Evolutionary conservation across 352 stramenopile genomes (phyloP), one percentile per base, ranked within the genome.

Genomic region (Phytophthora tentaculata): DNA sequence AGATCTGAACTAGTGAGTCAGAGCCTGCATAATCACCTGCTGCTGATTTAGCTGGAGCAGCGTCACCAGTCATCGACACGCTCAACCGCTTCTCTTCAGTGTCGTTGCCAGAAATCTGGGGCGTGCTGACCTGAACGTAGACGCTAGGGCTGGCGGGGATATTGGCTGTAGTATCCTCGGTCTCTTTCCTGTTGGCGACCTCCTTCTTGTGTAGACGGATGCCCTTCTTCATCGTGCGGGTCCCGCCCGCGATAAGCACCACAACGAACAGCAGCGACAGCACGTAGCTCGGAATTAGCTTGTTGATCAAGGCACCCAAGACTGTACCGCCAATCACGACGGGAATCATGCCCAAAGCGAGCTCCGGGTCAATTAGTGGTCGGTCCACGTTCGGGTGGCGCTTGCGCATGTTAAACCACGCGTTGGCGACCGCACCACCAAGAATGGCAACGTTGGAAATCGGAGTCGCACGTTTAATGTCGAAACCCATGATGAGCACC

Each of bases 381-480:
- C 80, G 79, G 41, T 89, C 69, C 4, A 71, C 79, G n/a, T 58
- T 75, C 49, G 83, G 79, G 47, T 91, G 80, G 32, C 80, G 79
- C 66, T 89, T 88, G 56, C 70, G 80, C 56, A 88, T 35, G 56
- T 91, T 89, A 64, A 88, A 88, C 48, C 76, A 79, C 7, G 83
- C 79, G 51, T 89, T 91, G 23, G 83, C 83, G 29, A 88, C 71
- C 16, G 80, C 80, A 22, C 80, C 83, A 52, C 80, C 83, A 26
- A 91, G 79, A 70, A 89, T 88, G 71, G 83, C 77, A 29, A 89
- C 70, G 67, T 88, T 89, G 32, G 77, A 82, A 35, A 79, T 78
- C 12, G 83, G 80, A 39, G 80, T 91, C 20, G 79, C 80, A 50
- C 75, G 78, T 65, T 91, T 89, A 60, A 89, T 85, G 53, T 91